These are phyloP conservation scores for Sporothrix brunneoviolacea DNA, from an alignment of 2,329 filamentous ascomycete genomes.

Conservation along the genomic window DNA sequence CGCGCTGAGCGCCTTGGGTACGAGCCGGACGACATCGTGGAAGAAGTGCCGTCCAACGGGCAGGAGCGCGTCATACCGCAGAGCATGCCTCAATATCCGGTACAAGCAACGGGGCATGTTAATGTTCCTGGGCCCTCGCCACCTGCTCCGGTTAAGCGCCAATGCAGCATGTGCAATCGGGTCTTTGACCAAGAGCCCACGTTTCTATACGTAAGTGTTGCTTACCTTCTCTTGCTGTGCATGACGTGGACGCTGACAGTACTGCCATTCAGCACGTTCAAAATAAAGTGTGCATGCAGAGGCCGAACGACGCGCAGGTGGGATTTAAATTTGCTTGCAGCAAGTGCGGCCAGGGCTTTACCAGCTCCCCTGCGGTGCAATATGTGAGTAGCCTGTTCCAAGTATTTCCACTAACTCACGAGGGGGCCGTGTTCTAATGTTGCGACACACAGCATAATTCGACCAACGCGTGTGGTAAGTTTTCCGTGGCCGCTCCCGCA, in stretches of 20 bases:
- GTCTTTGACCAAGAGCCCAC: constrained; percentile 29
- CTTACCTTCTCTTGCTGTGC: background rate
- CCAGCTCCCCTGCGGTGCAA: constrained; percentile 32
- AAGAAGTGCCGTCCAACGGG: constrained; percentile 32
- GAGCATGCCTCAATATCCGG: background rate
- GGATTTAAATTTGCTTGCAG: constrained; percentile 35
- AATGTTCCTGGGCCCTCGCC: too few relatives aligned
- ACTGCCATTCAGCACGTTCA: too few relatives aligned
- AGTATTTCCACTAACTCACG: too few relatives aligned
- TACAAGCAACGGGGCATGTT: background rate
- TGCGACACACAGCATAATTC: background rate
- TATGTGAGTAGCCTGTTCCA: constrained; percentile 30
- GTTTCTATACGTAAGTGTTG: constrained; percentile 26
- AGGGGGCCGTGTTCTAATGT: too few relatives aligned
- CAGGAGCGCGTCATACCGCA: constrained; percentile 32
- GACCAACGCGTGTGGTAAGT: background rate
- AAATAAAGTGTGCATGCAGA: constrained; percentile 12
- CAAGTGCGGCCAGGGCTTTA: constrained; percentile 41
- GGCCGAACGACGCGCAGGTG: constrained; percentile 17
- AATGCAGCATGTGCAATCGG: constrained; percentile 28
- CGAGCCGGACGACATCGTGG: constrained; percentile 42
- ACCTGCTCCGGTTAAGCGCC: background rate
- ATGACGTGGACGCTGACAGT: too few relatives aligned
- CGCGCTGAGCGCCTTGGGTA: constrained; percentile 52
- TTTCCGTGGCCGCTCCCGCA: too few relatives aligned